Conservation (phyloP, 495 filamentous ascomycete species). For the Acidiella bohemica region DNA sequence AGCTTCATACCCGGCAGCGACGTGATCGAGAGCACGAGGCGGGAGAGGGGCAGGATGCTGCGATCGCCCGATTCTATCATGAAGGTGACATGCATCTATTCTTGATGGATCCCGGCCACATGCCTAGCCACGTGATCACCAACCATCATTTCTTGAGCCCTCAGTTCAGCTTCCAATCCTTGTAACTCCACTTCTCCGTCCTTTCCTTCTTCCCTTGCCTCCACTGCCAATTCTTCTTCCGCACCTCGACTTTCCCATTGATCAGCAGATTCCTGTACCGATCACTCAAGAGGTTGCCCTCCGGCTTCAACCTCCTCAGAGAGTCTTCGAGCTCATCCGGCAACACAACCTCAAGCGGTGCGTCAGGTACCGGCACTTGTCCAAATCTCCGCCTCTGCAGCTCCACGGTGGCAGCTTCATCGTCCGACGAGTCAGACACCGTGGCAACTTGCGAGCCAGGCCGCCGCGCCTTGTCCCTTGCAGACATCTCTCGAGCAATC, state of each 20-base stretch:
- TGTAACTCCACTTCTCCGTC: slow-evolving; percentile 94
- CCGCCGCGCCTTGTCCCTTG: slow-evolving; percentile 37
- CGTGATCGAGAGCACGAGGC: too few relatives aligned
- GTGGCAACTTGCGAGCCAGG: slow-evolving; percentile 23
- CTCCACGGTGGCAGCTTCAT: slow-evolving; percentile 43
- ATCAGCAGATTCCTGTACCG: slow-evolving; percentile 80
- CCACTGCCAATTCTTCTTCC: slow-evolving; percentile 59
- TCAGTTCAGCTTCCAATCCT: slow-evolving; percentile 57
- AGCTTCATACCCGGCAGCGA: too few relatives aligned
- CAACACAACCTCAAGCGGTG: slow-evolving; percentile 72
- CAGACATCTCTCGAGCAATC: slow-evolving; percentile 48
- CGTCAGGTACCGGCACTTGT: slow-evolving; percentile 52
- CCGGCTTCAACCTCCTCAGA: slow-evolving; percentile 73
- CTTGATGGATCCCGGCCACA: too few relatives aligned
- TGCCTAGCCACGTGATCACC: too few relatives aligned
- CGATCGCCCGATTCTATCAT: too few relatives aligned
- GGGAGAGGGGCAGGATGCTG: too few relatives aligned
- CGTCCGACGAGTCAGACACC: slow-evolving; percentile 30
- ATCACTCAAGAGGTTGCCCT: slow-evolving; percentile 85
- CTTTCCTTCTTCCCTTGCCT: slow-evolving; percentile 64
- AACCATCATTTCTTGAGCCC: too few relatives aligned
- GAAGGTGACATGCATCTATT: too few relatives aligned
- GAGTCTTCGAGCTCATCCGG: slow-evolving; percentile 92
- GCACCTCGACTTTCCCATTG: slow-evolving; percentile 72
- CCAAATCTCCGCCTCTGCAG: slow-evolving; percentile 66